These are phyloP conservation scores for Casuarina glauca DNA, from an alignment of 306 rosid genomes.

Conservation along the genomic window DNA sequence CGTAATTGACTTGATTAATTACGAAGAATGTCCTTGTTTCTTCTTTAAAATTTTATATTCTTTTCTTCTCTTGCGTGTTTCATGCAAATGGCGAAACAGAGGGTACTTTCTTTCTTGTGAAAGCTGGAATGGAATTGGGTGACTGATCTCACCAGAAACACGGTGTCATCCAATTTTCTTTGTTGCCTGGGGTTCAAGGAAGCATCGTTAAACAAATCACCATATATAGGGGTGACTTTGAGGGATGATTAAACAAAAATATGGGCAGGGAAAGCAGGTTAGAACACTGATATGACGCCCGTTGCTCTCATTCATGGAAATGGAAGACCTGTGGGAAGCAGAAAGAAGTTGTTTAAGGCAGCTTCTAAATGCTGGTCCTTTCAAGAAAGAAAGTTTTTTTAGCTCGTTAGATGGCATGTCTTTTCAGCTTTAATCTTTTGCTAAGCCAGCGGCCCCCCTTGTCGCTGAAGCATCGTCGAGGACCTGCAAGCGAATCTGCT, in stretches of 20 bases:
- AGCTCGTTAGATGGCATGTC: neutral
- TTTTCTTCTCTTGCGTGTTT: neutral
- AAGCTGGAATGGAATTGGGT: slow-evolving; percentile 35
- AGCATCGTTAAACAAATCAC: slow-evolving; percentile 2
- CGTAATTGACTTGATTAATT: neutral
- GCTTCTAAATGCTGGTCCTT: neutral
- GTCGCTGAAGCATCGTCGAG: neutral
- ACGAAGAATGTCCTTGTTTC: neutral
- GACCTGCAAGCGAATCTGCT: neutral
- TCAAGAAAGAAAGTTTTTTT: neutral
- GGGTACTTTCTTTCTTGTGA: slow-evolving; percentile 14
- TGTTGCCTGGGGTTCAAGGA: slow-evolving; percentile 14
- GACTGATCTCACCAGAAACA: slow-evolving; percentile 59
- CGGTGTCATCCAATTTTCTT: slow-evolving; percentile 48
- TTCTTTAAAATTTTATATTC: neutral
- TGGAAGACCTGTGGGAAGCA: too few species aligned
- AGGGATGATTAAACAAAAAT: too few species aligned
- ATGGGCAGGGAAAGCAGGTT: too few species aligned
- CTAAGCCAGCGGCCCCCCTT: neutral
- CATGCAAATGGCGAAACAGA: slow-evolving; percentile 20
- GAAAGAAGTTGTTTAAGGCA: neutral
- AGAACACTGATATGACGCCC: too few species aligned
- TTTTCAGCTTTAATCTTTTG: neutral
- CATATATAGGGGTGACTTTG: too few species aligned
- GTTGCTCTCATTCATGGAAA: too few species aligned